A percentile compares a stretch with the other conserved stretches of the same genome.
Conservation (phyloP, 2,329 filamentous ascomycete species). For the Nothomitra cinnamomea region DNA sequence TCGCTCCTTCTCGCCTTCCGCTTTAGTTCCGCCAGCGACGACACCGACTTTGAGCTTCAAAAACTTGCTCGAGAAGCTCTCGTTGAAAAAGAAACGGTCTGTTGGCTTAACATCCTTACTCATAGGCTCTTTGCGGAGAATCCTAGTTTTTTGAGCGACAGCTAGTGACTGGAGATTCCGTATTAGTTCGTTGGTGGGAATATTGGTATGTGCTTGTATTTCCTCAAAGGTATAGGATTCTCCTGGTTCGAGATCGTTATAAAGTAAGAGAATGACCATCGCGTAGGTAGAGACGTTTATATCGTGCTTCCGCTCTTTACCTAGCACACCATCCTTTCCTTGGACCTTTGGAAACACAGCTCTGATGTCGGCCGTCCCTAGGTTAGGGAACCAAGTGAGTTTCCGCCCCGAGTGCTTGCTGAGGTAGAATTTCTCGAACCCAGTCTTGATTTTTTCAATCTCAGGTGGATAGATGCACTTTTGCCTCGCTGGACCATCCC, state of each 20-base stretch:
- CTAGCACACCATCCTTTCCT: conserved; percentile 48
- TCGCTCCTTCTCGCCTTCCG: conserved; percentile 53
- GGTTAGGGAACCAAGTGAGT: conserved; percentile 62
- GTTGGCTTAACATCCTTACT: conserved; percentile 59
- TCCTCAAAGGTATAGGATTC: conserved; percentile 48
- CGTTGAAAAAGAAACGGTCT: conserved; percentile 72
- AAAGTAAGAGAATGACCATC: conserved; percentile 78
- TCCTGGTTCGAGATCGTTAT: conserved; percentile 53
- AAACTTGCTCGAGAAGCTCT: conserved; percentile 62
- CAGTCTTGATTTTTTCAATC: conserved; percentile 59
- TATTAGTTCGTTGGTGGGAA: conserved; percentile 55
- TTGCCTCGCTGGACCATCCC: conserved; percentile 23
- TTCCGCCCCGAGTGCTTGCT: conserved; percentile 75
- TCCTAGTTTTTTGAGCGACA: conserved; percentile 64
- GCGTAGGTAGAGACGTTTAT: conserved; percentile 83
- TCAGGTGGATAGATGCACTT: conserved; percentile 57
- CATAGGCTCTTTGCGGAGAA: conserved; percentile 65
- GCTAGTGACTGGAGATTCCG: conserved; percentile 68
- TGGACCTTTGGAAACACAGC: conserved; percentile 58
- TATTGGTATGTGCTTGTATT: conserved; percentile 67
- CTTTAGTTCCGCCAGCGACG: conserved; percentile 63
- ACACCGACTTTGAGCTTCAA: conserved; percentile 82
- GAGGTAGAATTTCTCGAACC: conserved; percentile 79
- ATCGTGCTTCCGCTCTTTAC: conserved; percentile 62
- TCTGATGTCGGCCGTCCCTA: conserved; percentile 75